phyloP scores from a whole-genome alignment of 1,284 basidiomycete species.

The Jaminaea rosea region DNA sequence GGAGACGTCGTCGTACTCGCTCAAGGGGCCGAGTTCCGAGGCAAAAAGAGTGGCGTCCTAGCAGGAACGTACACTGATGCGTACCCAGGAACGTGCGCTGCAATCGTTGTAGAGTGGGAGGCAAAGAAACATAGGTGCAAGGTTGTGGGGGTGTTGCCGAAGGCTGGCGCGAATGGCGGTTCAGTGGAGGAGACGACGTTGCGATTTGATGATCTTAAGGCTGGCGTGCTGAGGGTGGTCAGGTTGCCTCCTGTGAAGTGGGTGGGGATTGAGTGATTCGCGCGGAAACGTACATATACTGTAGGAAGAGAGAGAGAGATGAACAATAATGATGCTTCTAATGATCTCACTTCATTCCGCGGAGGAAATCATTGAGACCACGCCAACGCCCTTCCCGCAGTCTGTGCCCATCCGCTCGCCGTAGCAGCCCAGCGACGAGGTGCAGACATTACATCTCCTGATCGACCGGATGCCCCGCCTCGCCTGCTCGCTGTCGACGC shows the following conservation, averaged over 20 bases:
- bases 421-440: too few relatives aligned
- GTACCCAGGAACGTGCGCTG: conserved; percentile 56
- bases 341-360: too few relatives aligned
- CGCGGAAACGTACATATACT: too few relatives aligned
- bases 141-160: conserved; percentile 56
- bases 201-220: conserved; percentile 78
- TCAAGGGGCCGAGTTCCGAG: conserved; percentile 71
- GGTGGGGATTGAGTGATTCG: neutral
- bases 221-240: conserved; percentile 58
- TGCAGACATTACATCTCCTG: too few relatives aligned
- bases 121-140: conserved; percentile 58
- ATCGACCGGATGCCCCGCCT: too few relatives aligned
- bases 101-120: conserved; percentile 65
- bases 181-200: conserved; percentile 72
- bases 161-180: neutral
- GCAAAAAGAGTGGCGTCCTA: conserved; percentile 60
- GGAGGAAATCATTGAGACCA: too few relatives aligned
- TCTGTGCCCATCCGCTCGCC: too few relatives aligned
- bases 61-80: conserved; percentile 55
- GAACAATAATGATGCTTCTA: too few relatives aligned
- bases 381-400: too few relatives aligned
- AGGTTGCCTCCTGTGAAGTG: neutral
- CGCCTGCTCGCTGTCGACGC: too few relatives aligned
- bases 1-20: conserved; percentile 68
- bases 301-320: too few relatives aligned